Evolutionary conservation across 495 filamentous ascomycete genomes (phyloP).

Genomic region (Neurospora sp.): DNA sequence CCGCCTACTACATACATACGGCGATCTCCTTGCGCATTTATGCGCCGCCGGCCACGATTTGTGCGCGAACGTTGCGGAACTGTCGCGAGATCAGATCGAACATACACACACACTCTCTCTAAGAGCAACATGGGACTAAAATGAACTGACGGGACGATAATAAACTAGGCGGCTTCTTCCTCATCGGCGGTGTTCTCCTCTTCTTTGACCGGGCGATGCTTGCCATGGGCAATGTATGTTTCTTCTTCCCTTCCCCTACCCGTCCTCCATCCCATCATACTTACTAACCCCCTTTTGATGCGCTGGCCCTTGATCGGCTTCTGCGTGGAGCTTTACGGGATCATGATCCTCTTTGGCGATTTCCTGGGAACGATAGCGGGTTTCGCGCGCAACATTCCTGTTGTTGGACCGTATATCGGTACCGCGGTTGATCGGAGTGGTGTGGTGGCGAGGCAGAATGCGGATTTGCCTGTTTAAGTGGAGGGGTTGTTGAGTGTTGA

Average conservation of each 20-base stretch:
- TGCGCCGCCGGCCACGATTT: neutral
- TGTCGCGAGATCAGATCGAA: neutral
- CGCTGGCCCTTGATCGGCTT: conserved; percentile 88
- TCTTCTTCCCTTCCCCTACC: conserved; percentile 39
- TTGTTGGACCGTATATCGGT: conserved; percentile 77
- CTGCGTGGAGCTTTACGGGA: conserved; percentile 81
- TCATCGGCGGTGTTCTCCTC: conserved; percentile 83
- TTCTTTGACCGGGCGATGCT: conserved; percentile 97
- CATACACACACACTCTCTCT: no score
- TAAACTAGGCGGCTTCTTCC: conserved; percentile 71
- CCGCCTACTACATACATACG: neutral
- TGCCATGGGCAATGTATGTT: conserved; percentile 40
- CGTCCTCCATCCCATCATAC: conserved; percentile 21
- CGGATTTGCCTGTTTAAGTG: conserved; percentile 61
- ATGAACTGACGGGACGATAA: conserved; percentile 6
- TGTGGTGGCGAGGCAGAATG: conserved; percentile 51
- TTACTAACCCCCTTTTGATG: conserved; percentile 43
- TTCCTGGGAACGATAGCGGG: conserved; percentile 86
- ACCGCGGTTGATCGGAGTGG: conserved; percentile 52
- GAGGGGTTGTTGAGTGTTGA: neutral
- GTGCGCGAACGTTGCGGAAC: neutral
- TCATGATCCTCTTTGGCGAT: conserved; percentile 88
- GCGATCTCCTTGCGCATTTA: neutral
- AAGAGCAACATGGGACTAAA: neutral
- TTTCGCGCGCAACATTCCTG: conserved; percentile 75